Evolutionary conservation across 2,329 filamentous ascomycete genomes (phyloP).

Genomic region (Phaeophleospora eucalypticola): DNA sequence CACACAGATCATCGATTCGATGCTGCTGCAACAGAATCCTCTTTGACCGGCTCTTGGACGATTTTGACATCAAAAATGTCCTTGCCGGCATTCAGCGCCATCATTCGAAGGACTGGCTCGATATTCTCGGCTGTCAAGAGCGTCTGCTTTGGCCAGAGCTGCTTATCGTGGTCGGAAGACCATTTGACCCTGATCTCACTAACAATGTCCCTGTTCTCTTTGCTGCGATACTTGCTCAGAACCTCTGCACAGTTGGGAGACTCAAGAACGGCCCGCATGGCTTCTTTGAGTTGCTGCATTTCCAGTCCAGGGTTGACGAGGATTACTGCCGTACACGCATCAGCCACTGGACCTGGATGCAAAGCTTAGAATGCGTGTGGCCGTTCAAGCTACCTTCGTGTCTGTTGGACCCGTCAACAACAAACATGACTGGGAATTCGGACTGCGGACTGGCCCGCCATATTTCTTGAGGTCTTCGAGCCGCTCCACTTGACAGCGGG

Average conservation of each 20-base stretch:
- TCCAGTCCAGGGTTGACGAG: constrained; percentile 24
- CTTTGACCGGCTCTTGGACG: neutral
- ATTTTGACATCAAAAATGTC: constrained; percentile 36
- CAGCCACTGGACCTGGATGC: too few species aligned
- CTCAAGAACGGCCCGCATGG: constrained; percentile 18
- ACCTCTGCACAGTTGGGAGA: constrained; percentile 35
- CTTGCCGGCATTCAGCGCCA: constrained; percentile 30
- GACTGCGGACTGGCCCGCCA: too few species aligned
- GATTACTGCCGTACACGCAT: constrained; percentile 19
- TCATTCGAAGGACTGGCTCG: constrained; percentile 30
- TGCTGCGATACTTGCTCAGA: constrained; percentile 35
- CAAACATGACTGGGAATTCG: constrained; percentile 36
- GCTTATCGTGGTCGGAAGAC: constrained; percentile 30
- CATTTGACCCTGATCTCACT: constrained; percentile 33
- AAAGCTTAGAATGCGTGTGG: too few species aligned
- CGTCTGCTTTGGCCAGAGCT: constrained; percentile 34
- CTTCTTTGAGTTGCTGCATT: constrained; percentile 22
- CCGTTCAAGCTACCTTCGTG: constrained; percentile 34
- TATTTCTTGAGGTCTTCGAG: too few species aligned
- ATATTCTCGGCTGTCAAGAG: constrained; percentile 34
- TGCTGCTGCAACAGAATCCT: neutral
- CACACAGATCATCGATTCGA: neutral
- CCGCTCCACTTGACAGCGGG: too few species aligned
- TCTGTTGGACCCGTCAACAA: constrained; percentile 31
- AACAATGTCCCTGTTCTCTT: constrained; percentile 27